Evolutionary conservation across 2,329 filamentous ascomycete genomes (phyloP).

Genomic region (Sclerotiophoma versabilis): DNA sequence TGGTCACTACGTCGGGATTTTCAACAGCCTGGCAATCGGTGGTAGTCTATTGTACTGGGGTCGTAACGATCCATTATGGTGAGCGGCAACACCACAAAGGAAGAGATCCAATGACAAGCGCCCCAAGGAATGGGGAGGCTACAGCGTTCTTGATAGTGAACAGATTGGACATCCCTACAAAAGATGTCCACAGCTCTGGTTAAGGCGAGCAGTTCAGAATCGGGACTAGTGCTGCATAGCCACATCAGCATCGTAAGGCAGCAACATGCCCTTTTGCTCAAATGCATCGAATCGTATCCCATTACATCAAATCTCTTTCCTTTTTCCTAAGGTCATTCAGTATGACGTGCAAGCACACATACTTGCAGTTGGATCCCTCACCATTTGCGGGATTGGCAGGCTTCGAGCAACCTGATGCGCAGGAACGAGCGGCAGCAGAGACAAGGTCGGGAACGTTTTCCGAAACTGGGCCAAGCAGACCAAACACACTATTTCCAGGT

Average conservation of each 20-base stretch:
- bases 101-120: neutral
- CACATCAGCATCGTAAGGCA: neutral
- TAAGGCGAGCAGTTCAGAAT: neutral
- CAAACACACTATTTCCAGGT: constrained; percentile 58
- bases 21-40: constrained; percentile 32
- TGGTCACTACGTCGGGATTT: constrained; percentile 33
- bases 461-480: neutral
- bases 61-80: constrained; percentile 29
- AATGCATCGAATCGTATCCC: neutral
- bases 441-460: constrained; percentile 20
- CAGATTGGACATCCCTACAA: no score
- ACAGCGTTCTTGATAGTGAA: no score
- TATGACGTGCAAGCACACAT: neutral
- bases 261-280: neutral
- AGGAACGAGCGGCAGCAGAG: constrained; percentile 33
- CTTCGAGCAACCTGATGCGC: constrained; percentile 39
- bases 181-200: no score
- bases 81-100: neutral
- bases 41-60: constrained; percentile 35
- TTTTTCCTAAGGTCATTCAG: neutral
- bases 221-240: constrained; percentile 1
- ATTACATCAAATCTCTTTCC: neutral
- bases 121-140: neutral
- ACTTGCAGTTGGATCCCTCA: constrained; percentile 28
- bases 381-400: constrained; percentile 45